A percentile compares a stretch with the other conserved stretches of the same genome.
Evolutionary conservation across 2,329 filamentous ascomycete species (phyloP).

Genomic region (Colletotrichum sansevieriae): DNA sequence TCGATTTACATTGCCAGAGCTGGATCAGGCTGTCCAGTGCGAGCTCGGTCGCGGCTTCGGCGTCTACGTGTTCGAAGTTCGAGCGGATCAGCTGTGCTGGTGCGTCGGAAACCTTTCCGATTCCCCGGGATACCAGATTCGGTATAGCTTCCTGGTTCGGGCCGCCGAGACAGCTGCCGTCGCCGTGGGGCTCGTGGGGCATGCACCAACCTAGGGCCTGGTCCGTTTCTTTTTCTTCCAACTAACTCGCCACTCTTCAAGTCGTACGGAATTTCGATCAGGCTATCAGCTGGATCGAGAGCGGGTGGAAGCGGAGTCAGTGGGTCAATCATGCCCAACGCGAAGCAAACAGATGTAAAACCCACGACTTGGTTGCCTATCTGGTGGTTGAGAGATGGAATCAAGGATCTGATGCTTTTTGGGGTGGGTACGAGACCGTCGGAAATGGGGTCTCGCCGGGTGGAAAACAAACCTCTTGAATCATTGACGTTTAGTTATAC

Average conservation of each 20-base stretch:
- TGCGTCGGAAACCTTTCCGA: conserved; percentile 60
- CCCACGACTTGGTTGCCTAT: background rate
- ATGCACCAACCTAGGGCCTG: conserved; percentile 56
- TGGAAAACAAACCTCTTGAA: no score
- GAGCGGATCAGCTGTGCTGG: conserved; percentile 46
- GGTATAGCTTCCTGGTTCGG: conserved; percentile 58
- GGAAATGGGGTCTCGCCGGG: no score
- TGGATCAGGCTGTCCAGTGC: conserved; percentile 58
- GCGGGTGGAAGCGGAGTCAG: background rate
- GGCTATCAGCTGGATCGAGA: conserved; percentile 48
- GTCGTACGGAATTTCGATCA: conserved; percentile 56
- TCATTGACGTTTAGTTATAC: background rate
- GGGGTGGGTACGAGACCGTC: no score
- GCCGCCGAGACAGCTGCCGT: conserved; percentile 58
- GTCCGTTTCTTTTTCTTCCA: conserved; percentile 58
- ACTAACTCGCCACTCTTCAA: conserved; percentile 57
- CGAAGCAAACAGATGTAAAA: background rate
- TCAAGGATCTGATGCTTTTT: background rate
- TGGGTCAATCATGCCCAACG: background rate
- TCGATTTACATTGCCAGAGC: conserved; percentile 53
- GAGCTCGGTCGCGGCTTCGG: conserved; percentile 58
- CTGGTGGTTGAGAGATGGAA: background rate
- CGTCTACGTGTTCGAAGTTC: conserved; percentile 54
- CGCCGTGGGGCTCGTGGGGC: conserved; percentile 53
- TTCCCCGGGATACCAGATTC: conserved; percentile 58